Percentiles rank a stretch among this genome's conserved stretches.
phyloP scores from a whole-genome alignment of 2,329 filamentous ascomycete genomes.

The Colletotrichum camelliae region DNA sequence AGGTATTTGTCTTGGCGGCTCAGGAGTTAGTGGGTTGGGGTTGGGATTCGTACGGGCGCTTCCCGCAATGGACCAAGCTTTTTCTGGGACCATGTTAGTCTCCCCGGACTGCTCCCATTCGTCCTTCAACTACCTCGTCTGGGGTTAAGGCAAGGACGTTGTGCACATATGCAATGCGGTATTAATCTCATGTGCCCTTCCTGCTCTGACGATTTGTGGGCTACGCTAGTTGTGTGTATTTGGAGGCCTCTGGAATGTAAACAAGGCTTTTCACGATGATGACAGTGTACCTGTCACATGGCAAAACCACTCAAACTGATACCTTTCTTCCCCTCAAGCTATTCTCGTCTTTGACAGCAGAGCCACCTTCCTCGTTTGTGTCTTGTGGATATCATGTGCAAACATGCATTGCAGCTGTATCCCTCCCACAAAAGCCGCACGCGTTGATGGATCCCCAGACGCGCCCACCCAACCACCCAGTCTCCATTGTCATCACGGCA shows the following conservation, averaged over 20 bases:
- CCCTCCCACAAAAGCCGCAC: background rate
- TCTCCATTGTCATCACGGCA: background rate
- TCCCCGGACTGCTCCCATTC: background rate
- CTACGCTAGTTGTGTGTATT: background rate
- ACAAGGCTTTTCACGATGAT: background rate
- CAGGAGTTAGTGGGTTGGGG: background rate
- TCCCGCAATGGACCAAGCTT: background rate
- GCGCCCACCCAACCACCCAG: background rate
- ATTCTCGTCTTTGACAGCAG: background rate
- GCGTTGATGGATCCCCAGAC: background rate
- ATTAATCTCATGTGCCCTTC: background rate
- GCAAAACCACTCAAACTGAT: background rate
- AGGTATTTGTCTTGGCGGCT: background rate
- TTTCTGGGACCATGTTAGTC: background rate
- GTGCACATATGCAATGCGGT: constrained; percentile 4
- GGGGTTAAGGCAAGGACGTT: background rate
- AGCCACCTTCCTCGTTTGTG: background rate
- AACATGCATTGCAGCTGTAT: background rate
- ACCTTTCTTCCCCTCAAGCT: background rate
- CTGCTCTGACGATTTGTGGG: background rate
- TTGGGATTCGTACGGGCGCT: background rate
- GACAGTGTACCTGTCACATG: background rate
- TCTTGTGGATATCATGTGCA: background rate
- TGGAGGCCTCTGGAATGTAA: constrained; percentile 1
- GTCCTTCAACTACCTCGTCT: background rate